Conservation (phyloP, 345 rosid genomes). For the Eucalyptus pauciflora region DNA sequence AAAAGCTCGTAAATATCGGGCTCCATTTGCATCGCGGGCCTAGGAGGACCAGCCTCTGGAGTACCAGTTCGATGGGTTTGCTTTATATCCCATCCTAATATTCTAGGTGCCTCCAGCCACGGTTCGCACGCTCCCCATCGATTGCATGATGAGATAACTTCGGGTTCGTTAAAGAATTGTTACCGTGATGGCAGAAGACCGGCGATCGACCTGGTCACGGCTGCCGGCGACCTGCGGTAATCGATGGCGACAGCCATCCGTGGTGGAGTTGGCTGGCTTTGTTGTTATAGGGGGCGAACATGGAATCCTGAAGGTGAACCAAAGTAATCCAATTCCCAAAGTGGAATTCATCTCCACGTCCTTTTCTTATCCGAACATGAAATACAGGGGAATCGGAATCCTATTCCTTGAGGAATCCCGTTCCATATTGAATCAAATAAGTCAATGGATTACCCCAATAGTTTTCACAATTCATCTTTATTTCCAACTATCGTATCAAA, state of each 20-base stretch:
- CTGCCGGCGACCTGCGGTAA: accelerated
- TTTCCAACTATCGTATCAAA: neutral
- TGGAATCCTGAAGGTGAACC: neutral
- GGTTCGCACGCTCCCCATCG: no score
- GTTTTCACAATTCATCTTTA: neutral
- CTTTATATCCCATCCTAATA: neutral
- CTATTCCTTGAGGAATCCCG: neutral
- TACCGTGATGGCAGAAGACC: no score
- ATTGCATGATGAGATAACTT: no score
- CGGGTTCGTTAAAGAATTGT: no score
- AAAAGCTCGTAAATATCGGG: no score
- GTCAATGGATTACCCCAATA: neutral
- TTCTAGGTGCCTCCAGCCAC: neutral
- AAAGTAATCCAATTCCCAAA: neutral
- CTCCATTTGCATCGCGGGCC: neutral
- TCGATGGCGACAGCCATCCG: neutral
- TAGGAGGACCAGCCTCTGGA: no score
- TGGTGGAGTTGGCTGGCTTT: neutral
- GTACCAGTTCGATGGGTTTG: neutral
- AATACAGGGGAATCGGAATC: neutral
- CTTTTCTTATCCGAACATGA: neutral
- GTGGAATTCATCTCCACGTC: neutral
- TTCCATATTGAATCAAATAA: neutral
- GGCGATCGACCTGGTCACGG: neutral
- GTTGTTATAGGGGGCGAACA: neutral